These are phyloP conservation scores for Ophiognomonia clavigignenti-juglandacearum DNA, from an alignment of 2,329 filamentous ascomycete species.

Conservation along the genomic window DNA sequence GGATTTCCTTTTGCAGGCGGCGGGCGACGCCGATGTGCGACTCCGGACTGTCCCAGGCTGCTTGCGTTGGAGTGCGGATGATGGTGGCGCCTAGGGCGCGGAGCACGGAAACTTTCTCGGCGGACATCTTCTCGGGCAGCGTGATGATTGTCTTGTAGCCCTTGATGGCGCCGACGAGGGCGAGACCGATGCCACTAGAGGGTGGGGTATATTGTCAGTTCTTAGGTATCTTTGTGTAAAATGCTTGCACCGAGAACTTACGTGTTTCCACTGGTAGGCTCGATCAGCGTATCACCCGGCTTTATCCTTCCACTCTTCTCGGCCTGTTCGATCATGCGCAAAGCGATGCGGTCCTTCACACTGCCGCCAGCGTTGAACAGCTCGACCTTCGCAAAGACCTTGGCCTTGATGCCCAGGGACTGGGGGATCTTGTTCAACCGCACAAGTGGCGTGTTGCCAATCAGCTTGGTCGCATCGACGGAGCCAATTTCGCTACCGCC, in stretches of 20 bases:
- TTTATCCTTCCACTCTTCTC: slow-evolving; percentile 90
- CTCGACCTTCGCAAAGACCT: slow-evolving; percentile 88
- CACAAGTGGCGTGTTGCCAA: slow-evolving; percentile 94
- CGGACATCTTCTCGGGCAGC: slow-evolving; percentile 98
- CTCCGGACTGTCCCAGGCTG: slow-evolving; percentile 90
- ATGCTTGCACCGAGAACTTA: slow-evolving; percentile 26
- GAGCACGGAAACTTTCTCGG: slow-evolving; percentile 94
- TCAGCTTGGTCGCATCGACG: slow-evolving; percentile 74
- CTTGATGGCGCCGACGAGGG: slow-evolving; percentile 90
- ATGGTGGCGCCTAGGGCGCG: slow-evolving; percentile 94
- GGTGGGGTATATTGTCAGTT: slow-evolving; percentile 22
- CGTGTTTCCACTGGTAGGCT: slow-evolving; percentile 97
- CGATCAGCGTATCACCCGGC: slow-evolving; percentile 93
- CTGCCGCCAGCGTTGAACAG: slow-evolving; percentile 92
- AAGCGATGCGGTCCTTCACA: slow-evolving; percentile 90
- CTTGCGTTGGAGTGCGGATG: slow-evolving; percentile 93
- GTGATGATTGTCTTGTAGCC: slow-evolving; percentile 99
- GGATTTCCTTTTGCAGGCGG: slow-evolving; percentile 88
- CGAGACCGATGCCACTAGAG: slow-evolving; percentile 76
- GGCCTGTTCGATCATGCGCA: slow-evolving; percentile 96
- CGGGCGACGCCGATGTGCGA: slow-evolving; percentile 94
- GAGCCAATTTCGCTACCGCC: slow-evolving; percentile 23
- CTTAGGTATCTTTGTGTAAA: no score
- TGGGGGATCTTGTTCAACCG: slow-evolving; percentile 89
- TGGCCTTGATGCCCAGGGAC: slow-evolving; percentile 81